Base-by-base conservation (phyloP, 176 grass and related monocot genomes). In the Aegilops bicornis region DNA sequence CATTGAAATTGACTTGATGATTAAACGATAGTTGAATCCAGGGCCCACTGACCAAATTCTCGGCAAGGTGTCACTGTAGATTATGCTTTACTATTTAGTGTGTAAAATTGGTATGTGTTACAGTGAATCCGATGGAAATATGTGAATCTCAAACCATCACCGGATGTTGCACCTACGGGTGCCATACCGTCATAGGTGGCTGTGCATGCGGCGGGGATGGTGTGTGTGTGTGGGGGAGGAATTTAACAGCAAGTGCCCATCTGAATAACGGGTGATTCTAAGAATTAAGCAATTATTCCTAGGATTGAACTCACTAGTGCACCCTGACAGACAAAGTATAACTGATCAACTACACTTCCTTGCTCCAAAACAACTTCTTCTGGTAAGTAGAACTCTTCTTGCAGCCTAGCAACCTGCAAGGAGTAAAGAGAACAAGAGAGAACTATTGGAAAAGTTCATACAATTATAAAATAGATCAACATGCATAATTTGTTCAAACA, bases 341-440 rank as follows among this genome's bases (percentile, higher is more conserved):
- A 45, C 73, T 99, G 97, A 77, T 97, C 94, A 63, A 99, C 92
- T 37, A 90, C 90, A 56, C 87, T 91, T 32, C 97, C 97, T 80
- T 93, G 97, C 84, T 99, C 97, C 85, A 99, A 85, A 56, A 99
- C 90, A 61, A 99, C 85, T 86, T 99, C 97, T 69, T 87, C 90
- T 19, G 97, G 97, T 47, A 99, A 79, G 85, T 91, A 99, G 67
- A 97, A 96, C 84, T 99, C 97, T 88, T 99, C 97, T 72, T 99
- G 85, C 75, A 99, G 81, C 58, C 90, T 88, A 76, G 94, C 91
- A 32, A 96, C 85, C 97, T 99, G 64, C 45, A 37, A 50, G 35
- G 66, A 70, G 76, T 42, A 80, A 43, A 43, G 84, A 80, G 50
- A 24, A 27, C 36, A 67, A 19, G 54, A 30, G 27, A 77, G 67